Conservation (phyloP, 371 early-diverging fungal species). For the Lichtheimia ornata region DNA sequence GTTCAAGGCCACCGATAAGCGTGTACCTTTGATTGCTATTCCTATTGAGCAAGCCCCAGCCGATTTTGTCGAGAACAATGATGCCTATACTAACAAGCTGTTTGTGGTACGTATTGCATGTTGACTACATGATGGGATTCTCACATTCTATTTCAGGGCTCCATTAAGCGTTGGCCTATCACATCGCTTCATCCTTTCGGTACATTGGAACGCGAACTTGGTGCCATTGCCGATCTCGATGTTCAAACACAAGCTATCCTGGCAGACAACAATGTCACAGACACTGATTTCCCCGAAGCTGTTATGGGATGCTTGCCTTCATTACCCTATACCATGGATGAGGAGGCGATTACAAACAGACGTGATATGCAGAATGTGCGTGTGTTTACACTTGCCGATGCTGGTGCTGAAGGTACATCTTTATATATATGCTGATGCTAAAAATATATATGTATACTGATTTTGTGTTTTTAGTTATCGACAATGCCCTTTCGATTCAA, state of each 20-base stretch:
- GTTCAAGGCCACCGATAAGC: conserved; percentile 82
- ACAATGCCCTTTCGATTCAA: conserved; percentile 88
- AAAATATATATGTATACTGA: conserved; percentile 50
- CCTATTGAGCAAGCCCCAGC: conserved; percentile 64
- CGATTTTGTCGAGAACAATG: conserved; percentile 65
- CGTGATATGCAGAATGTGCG: conserved; percentile 66
- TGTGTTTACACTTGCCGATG: conserved; percentile 89
- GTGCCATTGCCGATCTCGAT: conserved; percentile 68
- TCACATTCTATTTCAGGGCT: conserved; percentile 32
- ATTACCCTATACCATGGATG: conserved; percentile 50
- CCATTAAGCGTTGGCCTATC: conserved; percentile 76
- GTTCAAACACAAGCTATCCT: conserved; percentile 74
- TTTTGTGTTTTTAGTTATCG: conserved; percentile 50
- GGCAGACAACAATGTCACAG: conserved; percentile 64
- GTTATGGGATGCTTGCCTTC: conserved; percentile 69
- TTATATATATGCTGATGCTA: conserved; percentile 68
- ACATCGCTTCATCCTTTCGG: conserved; percentile 78
- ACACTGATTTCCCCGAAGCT: conserved; percentile 57
- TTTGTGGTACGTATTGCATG: conserved; percentile 41
- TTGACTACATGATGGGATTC: not conserved
- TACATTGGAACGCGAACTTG: conserved; percentile 61
- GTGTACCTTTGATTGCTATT: conserved; percentile 76
- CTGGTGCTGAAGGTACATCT: conserved; percentile 76
- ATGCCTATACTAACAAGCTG: conserved; percentile 34
- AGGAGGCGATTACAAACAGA: conserved; percentile 59